Conservation (phyloP, 2,329 filamentous ascomycete genomes). For the Stachybotrys chartarum region DNA sequence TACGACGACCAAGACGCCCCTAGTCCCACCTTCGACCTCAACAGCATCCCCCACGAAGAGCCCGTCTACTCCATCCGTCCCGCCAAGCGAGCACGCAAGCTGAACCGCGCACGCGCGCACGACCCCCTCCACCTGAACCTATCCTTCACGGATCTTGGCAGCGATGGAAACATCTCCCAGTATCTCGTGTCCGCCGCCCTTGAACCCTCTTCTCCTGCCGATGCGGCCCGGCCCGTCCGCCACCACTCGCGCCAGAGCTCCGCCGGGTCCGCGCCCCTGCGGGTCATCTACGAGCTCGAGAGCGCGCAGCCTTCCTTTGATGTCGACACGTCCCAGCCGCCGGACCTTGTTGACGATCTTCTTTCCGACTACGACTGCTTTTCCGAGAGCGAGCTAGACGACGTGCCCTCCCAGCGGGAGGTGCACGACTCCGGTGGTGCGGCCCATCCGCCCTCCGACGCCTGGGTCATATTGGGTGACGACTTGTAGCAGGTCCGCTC, state of each 20-base stretch:
- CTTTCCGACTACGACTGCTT: constrained; percentile 29
- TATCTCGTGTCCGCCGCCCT: constrained; percentile 19
- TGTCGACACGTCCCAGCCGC: constrained; percentile 26
- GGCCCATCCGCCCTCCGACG: constrained; percentile 19
- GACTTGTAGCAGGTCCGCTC: constrained; percentile 38
- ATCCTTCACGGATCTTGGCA: constrained; percentile 33
- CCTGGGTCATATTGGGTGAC: constrained; percentile 38
- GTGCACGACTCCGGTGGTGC: constrained; percentile 15
- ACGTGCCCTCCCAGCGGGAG: constrained; percentile 22
- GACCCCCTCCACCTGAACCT: constrained; percentile 28
- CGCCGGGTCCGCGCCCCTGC: constrained; percentile 23
- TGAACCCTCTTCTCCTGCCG: constrained; percentile 7
- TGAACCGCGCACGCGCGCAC: constrained; percentile 13
- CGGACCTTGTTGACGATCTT: constrained; percentile 24
- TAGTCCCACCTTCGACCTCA: constrained; percentile 26
- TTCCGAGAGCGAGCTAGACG: constrained; percentile 26
- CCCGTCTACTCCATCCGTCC: constrained; percentile 30
- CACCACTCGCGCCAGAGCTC: constrained; percentile 2
- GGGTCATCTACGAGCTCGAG: constrained; percentile 32
- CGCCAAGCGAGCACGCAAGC: constrained; percentile 23
- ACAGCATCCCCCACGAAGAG: constrained; percentile 29
- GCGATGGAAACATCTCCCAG: constrained; percentile 29
- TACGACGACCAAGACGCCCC: constrained; percentile 34
- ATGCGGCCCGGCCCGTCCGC: constrained; percentile 8
- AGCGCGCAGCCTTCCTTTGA: constrained; percentile 23